Conservation (phyloP, 306 rosid species). For the Casuarina equisetifolia region DNA sequence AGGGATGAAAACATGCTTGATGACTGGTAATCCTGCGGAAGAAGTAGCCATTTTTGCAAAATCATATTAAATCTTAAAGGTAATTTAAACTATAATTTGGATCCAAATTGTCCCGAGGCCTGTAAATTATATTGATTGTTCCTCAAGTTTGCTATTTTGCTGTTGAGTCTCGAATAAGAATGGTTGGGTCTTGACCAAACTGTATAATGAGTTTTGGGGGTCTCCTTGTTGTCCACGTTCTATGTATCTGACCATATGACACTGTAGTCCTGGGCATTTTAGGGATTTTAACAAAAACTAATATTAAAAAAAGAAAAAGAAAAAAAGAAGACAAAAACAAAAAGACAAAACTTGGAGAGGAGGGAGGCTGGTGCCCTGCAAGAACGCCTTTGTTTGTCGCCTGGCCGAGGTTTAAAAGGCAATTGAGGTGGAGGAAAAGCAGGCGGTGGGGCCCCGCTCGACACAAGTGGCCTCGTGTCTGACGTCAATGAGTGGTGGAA, state of each 20-base stretch:
- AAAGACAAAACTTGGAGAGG: no score
- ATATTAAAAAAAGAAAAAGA: no score
- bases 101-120: conserved; percentile 10
- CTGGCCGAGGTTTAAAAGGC: no score
- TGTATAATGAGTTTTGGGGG: not conserved
- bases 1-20: conserved; percentile 70
- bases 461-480: no score
- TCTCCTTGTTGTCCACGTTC: not conserved
- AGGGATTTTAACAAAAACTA: no score
- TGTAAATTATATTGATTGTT: conserved; percentile 26
- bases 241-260: not conserved
- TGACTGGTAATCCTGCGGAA: conserved; percentile 80
- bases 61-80: conserved; percentile 53
- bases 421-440: no score
- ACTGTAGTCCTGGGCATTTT: no score
- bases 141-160: conserved; percentile 15
- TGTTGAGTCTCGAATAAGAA: conserved; percentile 17
- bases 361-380: no score
- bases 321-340: no score
- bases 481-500: no score
- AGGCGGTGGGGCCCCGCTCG: no score
- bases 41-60: conserved; percentile 96
- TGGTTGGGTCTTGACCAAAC: not conserved
- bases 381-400: no score
- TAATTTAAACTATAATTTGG: conserved; percentile 22